Evolutionary conservation across 495 filamentous ascomycete species (phyloP).

Genomic region (Beverwykella pulmonaria): DNA sequence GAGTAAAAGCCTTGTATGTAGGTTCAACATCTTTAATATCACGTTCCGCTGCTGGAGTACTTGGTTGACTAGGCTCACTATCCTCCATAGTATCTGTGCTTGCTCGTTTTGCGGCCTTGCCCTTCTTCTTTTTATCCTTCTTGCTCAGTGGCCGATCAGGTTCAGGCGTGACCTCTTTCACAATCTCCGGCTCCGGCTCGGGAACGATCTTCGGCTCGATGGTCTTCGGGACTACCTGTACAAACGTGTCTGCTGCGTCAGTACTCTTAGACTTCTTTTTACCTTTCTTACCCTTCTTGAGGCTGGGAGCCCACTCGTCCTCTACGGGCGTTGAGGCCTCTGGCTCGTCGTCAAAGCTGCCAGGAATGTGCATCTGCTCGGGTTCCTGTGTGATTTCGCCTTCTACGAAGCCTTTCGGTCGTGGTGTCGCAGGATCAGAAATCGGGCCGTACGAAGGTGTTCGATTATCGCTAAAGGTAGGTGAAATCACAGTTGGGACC

Average conservation of each 20-base stretch:
- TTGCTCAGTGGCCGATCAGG: conserved; percentile 28
- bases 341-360: conserved; percentile 26
- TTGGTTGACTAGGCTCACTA: conserved; percentile 14
- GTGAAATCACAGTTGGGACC: conserved; percentile 5
- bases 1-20: neutral
- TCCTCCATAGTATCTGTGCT: conserved; percentile 25
- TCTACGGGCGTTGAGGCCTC: neutral
- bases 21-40: conserved; percentile 29
- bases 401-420: conserved; percentile 15
- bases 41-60: conserved; percentile 6
- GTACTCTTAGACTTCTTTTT: conserved; percentile 33
- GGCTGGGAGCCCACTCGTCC: conserved; percentile 13
- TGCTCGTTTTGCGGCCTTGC: conserved; percentile 22
- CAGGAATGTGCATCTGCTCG: conserved; percentile 27
- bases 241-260: conserved; percentile 4
- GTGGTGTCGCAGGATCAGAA: neutral
- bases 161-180: conserved; percentile 15
- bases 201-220: conserved; percentile 2
- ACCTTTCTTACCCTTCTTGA: conserved; percentile 30
- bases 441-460: conserved; percentile 16
- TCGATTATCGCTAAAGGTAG: conserved; percentile 14
- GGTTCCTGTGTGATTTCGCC: conserved; percentile 16
- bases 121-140: conserved; percentile 39
- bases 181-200: conserved; percentile 11
- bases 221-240: neutral